Evolutionary conservation across 2,329 filamentous ascomycete genomes (phyloP).

Genomic region (Trichoderma sp.): DNA sequence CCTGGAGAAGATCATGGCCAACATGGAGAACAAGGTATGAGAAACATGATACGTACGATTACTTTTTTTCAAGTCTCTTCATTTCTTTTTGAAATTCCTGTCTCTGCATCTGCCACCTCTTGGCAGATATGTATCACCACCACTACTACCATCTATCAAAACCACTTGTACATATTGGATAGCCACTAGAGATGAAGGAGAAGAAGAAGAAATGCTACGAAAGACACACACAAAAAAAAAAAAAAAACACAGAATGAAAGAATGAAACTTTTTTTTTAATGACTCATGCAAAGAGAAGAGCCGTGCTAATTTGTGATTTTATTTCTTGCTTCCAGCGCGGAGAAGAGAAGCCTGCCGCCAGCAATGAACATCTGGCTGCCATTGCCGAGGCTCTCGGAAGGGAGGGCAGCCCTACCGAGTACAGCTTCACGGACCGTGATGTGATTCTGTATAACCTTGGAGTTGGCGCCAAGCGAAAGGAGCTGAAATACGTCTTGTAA

Average conservation of each 20-base stretch:
- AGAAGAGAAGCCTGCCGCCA: slow-evolving; percentile 35
- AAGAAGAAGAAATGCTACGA: slow-evolving; percentile 16
- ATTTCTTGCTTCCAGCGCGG: slow-evolving; percentile 26
- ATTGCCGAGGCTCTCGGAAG: slow-evolving; percentile 76
- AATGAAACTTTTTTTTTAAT: neutral
- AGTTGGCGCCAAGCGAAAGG: slow-evolving; percentile 85
- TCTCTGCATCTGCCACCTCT: neutral
- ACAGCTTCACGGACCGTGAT: slow-evolving; percentile 82
- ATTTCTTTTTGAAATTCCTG: neutral
- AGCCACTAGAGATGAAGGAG: slow-evolving; percentile 18
- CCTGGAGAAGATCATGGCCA: slow-evolving; percentile 74
- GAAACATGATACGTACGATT: neutral
- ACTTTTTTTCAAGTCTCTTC: neutral
- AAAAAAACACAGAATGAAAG: neutral
- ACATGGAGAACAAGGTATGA: slow-evolving; percentile 63
- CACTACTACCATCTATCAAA: slow-evolving; percentile 10
- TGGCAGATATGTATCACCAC: slow-evolving; percentile 13
- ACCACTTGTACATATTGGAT: slow-evolving; percentile 25
- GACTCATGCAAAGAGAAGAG: neutral
- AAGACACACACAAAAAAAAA: too few species aligned
- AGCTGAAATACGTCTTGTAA: slow-evolving; percentile 80
- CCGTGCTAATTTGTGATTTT: slow-evolving; percentile 32
- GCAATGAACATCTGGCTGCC: slow-evolving; percentile 68
- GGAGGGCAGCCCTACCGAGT: slow-evolving; percentile 71
- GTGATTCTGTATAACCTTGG: slow-evolving; percentile 95